phyloP scores from a whole-genome alignment of 345 rosid genomes.

The Moringa oleifera region DNA sequence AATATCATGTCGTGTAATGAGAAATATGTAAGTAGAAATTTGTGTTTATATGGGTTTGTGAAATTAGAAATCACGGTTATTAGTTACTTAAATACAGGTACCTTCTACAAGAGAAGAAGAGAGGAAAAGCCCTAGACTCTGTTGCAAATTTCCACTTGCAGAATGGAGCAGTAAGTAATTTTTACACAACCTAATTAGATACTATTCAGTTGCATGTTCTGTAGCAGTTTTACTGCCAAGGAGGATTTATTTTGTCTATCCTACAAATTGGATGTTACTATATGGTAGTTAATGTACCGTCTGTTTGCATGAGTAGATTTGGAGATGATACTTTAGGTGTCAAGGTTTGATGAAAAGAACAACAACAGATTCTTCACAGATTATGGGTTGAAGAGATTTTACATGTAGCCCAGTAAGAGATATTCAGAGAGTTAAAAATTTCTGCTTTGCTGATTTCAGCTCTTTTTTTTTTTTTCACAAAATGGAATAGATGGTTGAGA shows the following conservation, averaged over 20 bases:
- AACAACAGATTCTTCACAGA: too few relatives aligned
- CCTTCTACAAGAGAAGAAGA: constrained; percentile 85
- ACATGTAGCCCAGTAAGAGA: background rate
- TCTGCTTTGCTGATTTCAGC: background rate
- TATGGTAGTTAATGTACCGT: background rate
- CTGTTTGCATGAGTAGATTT: background rate
- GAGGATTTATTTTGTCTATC: background rate
- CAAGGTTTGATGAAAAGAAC: too few relatives aligned
- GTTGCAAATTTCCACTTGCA: constrained; percentile 97
- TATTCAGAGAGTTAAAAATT: background rate
- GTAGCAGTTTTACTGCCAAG: background rate
- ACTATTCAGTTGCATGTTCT: background rate
- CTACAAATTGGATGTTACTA: too few relatives aligned
- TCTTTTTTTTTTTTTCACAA: background rate
- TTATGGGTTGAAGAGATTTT: background rate
- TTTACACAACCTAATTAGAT: constrained; percentile 1
- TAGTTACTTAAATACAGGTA: constrained; percentile 37
- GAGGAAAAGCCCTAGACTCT: constrained; percentile 94
- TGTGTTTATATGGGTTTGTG: background rate
- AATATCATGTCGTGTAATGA: background rate
- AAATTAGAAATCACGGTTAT: background rate
- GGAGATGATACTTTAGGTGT: background rate
- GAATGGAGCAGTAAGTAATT: constrained; percentile 79
- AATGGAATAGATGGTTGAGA: constrained; percentile 67
- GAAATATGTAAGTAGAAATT: background rate